Evolutionary conservation across 2,329 filamentous ascomycete genomes (phyloP), one percentile per base, ranked within the genome.

Genomic region (Nemania serpens): DNA sequence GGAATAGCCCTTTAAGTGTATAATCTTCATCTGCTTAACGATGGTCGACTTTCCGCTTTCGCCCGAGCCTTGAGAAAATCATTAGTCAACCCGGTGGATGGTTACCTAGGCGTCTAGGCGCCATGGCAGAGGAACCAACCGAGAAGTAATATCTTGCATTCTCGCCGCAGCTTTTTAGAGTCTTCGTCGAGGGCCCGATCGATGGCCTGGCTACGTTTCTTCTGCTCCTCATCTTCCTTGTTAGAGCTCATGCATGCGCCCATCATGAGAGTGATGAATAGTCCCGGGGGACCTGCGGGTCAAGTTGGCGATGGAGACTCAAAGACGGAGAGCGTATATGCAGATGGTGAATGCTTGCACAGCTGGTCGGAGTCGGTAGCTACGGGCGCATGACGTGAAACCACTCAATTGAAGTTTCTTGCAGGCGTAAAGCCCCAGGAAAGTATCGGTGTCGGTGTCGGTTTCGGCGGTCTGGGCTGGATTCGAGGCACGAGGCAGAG

Each of bases 21-120:
- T 98, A 71, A 99, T 99, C 80, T 98, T 99, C 95, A 99, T 99
- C 83, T 99, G 95, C 79, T 99, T 99, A 69, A 99, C 95, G 71
- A 99, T 98, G 10, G 95, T 99, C 60, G 95, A 98, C 79, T 99
- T 99, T 69, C 95, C 95, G 78, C 94, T 98, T 81, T 99, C 95
- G 68, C 95, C 95, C 67, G 95, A 98, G 68, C 95, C 95, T 68
- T 63, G 41, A 17, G n/a, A 51, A 20, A 34, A 13, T 3, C n/a
- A 51, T 72, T 48, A 72, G 64, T 43, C 29, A 41, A 15, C 11
- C 50, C 45, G 43, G 20, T 56, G 2, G 25, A 33, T 37, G 15
- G 7, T 22, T 17, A 42, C 34, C 17, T 20, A 43, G 15, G 18
- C 10, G 39, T 11, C 17, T 20, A 43, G 15, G 18, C 10, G 39